A percentile compares a stretch with the other conserved stretches of the same genome.
phyloP scores from a whole-genome alignment of 768 basidiomycete species.

The Xanthoconium purpureum region DNA sequence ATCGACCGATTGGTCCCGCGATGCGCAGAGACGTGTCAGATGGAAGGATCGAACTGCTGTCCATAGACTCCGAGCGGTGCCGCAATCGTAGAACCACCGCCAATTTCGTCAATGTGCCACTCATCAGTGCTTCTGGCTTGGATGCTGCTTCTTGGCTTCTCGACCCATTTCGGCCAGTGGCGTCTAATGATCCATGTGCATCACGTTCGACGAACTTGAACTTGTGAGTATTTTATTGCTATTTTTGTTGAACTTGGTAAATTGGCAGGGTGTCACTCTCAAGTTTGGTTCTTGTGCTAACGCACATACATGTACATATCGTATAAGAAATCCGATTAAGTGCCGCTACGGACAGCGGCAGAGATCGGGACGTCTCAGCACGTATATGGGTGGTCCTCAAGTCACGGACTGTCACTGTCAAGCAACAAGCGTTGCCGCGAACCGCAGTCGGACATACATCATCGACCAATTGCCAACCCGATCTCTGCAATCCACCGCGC shows the following conservation, averaged over 20 bases:
- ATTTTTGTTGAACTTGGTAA: neutral
- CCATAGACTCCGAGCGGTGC: conserved; percentile 10
- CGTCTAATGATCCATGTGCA: neutral
- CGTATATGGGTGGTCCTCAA: conserved; percentile 4
- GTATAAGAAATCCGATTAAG: neutral
- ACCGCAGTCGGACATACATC: conserved; percentile 71
- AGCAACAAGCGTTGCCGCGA: conserved; percentile 46
- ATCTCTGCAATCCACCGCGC: conserved; percentile 55
- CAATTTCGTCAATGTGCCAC: neutral
- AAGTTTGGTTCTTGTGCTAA: conserved; percentile 5
- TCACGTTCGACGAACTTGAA: neutral
- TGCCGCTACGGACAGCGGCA: neutral
- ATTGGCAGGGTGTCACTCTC: conserved; percentile 1
- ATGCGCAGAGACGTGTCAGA: conserved; percentile 5
- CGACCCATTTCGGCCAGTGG: conserved; percentile 1
- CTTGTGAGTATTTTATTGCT: neutral
- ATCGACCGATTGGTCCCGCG: conserved; percentile 11
- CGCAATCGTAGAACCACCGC: conserved; percentile 4
- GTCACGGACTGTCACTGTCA: conserved; percentile 15
- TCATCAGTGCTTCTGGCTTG: conserved; percentile 17
- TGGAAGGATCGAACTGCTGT: neutral
- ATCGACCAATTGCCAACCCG: conserved; percentile 60
- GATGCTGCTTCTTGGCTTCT: conserved; percentile 1
- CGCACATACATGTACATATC: neutral
- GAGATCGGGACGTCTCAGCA: conserved; percentile 1